Evolutionary conservation across 768 basidiomycete genomes (phyloP).

Genomic region (Chalciporus sphaerocephalus): DNA sequence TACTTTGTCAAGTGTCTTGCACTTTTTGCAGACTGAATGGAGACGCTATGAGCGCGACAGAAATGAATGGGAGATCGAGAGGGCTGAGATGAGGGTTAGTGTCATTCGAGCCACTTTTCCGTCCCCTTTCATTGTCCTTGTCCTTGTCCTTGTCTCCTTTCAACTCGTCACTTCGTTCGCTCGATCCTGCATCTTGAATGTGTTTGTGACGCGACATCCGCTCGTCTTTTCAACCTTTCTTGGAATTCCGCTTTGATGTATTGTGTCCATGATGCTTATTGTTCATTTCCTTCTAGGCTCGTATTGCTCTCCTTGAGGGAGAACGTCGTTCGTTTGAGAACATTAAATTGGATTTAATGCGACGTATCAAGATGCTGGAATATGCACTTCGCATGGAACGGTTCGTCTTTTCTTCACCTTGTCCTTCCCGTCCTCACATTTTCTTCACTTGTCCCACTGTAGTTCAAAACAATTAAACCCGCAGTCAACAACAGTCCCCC

Average conservation of each 20-base stretch:
- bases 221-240: not conserved
- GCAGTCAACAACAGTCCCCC: constrained; percentile 54
- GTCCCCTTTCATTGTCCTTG: constrained; percentile 4
- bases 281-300: constrained; percentile 54
- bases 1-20: constrained; percentile 89
- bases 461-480: constrained; percentile 76
- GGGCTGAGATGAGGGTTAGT: constrained; percentile 97
- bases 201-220: not conserved
- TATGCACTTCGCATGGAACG: constrained; percentile 95
- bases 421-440: constrained; percentile 4
- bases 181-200: not conserved
- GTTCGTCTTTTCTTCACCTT: constrained; percentile 42
- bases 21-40: constrained; percentile 98
- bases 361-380: constrained; percentile 98
- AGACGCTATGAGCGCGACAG: constrained; percentile 95
- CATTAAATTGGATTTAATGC: constrained; percentile 90
- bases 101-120: constrained; percentile 5
- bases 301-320: constrained; percentile 95
- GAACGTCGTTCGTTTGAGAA: constrained; percentile 97
- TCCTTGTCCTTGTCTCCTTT: not conserved
- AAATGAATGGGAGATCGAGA: constrained; percentile 99
- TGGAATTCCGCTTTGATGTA: not conserved
- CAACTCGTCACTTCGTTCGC: too few relatives aligned
- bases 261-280: constrained; percentile 13
- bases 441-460: constrained; percentile 23